Conservation (phyloP, 345 rosid genomes). For the Eucalyptus lansdowneana region DNA sequence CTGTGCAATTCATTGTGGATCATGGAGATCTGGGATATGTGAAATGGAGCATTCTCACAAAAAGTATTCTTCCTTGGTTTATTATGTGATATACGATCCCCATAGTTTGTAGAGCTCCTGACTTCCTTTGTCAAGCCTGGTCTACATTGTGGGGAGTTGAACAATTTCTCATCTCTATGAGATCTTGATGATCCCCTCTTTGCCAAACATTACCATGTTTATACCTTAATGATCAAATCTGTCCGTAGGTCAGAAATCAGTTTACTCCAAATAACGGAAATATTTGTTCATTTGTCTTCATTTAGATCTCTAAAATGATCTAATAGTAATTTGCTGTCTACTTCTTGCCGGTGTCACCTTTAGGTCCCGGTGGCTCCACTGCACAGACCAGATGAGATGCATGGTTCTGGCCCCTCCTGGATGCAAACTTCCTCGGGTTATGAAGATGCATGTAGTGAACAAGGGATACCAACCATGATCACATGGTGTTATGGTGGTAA, state of each 20-base stretch:
- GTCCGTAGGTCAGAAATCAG: not conserved
- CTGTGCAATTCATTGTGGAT: not conserved
- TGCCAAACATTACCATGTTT: not conserved
- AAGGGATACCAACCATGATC: conserved; percentile 87
- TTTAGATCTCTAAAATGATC: not conserved
- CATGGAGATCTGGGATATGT: not conserved
- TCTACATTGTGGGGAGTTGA: not conserved
- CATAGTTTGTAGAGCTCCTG: not conserved
- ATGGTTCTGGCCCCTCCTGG: conserved; percentile 46
- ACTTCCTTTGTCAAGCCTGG: not conserved
- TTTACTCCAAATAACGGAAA: not conserved
- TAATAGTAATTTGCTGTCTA: not conserved
- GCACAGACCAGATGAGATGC: conserved; percentile 85
- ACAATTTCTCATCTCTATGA: not conserved
- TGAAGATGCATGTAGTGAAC: conserved; percentile 52
- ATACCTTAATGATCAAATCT: not conserved
- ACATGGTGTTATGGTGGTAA: conserved; percentile 88
- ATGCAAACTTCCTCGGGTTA: conserved; percentile 31
- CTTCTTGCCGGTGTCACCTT: not conserved
- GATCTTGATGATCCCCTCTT: not conserved
- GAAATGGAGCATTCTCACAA: not conserved
- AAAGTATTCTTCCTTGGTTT: not conserved
- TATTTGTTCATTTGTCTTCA: not conserved
- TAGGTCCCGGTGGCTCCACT: conserved; percentile 88
- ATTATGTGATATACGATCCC: not conserved